Evolutionary conservation across 208 protist genomes (phyloP).

Genomic region (Leishmania braziliensis): DNA sequence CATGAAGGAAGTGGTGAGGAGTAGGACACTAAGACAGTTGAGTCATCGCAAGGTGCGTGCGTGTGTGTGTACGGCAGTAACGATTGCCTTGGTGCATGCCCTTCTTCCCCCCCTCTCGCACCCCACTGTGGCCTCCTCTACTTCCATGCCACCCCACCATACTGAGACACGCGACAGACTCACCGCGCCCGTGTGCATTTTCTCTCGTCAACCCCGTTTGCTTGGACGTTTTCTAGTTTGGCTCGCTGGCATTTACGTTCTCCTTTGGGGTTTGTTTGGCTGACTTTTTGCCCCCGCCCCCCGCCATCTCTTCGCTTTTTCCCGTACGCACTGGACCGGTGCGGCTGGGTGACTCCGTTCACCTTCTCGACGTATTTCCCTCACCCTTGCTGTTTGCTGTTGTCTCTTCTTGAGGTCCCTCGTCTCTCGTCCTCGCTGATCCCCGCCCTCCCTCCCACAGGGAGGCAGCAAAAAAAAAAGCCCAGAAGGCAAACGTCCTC

Average conservation of each 20-base stretch:
- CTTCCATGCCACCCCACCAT: neutral
- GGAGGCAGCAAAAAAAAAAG: neutral
- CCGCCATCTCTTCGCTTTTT: too few relatives aligned
- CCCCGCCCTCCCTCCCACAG: neutral
- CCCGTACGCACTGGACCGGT: too few relatives aligned
- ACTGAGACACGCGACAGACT: neutral
- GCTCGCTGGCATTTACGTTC: neutral
- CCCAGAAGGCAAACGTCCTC: too few relatives aligned
- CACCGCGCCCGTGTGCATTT: neutral
- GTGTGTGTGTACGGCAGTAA: neutral
- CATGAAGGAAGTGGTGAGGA: slow-evolving; percentile 2
- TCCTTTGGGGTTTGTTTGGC: neutral
- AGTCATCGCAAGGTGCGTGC: neutral
- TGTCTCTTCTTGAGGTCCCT: neutral
- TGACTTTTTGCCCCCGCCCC: neutral
- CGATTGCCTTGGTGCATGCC: neutral
- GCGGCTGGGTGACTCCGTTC: too few relatives aligned
- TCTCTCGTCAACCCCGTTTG: neutral
- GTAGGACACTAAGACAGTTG: slow-evolving; percentile 5
- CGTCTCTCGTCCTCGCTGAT: neutral
- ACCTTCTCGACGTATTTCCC: too few relatives aligned
- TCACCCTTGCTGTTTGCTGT: too few relatives aligned
- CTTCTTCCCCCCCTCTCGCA: neutral
- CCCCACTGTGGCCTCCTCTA: neutral
- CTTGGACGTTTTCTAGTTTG: neutral